Evolutionary conservation across 768 basidiomycete genomes (phyloP), one percentile per base, ranked within the genome.

Genomic region (Hydnum rufescens): DNA sequence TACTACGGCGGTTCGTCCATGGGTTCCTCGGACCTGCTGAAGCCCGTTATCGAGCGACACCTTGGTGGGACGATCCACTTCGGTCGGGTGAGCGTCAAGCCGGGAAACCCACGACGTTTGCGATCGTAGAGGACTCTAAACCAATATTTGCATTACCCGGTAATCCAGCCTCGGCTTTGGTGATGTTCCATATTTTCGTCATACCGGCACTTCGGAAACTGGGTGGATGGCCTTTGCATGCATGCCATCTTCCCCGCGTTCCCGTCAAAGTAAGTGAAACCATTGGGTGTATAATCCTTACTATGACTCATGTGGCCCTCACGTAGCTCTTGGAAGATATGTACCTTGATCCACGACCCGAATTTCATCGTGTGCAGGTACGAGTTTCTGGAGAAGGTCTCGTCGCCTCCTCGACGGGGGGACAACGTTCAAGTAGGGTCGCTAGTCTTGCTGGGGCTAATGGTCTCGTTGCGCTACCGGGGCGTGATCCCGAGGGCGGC

Each of bases 1-100:
- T 6, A 82, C 84, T 0, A 93, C 88, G 88, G 88, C 6, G 88
- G 88, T 3, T 89, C 88, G 3, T 87, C 84, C 1, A 92, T 92
- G 88, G 88, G 88, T 0, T 74, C 87, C 1, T 78, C 77, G 0
- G 88, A 92, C 63, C 70, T 92, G 22, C 65, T 93, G 36, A 90
- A 92, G 63, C 88, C 88, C 1, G 75, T 89, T 53, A 80, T 93
- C 53, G 88, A 93, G 64, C 75, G 78, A 16, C 71, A 80, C 42
- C 73, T 90, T 52, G 63, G 68, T 18, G 88, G 87, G 0, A 79
- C 71, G 4, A 71, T 89, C 3, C 86, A 90, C 60, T 90, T 93
- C 61, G 88, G 88, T 1, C 73, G 87, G 4, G 83, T 90, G 49
- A 75, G 75, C 23, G 74, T 88, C 60, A 86, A 85, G 59, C 73